Evolutionary conservation across 176 grass and related monocot genomes (phyloP).

Genomic region (Paspalum vaginatum): DNA sequence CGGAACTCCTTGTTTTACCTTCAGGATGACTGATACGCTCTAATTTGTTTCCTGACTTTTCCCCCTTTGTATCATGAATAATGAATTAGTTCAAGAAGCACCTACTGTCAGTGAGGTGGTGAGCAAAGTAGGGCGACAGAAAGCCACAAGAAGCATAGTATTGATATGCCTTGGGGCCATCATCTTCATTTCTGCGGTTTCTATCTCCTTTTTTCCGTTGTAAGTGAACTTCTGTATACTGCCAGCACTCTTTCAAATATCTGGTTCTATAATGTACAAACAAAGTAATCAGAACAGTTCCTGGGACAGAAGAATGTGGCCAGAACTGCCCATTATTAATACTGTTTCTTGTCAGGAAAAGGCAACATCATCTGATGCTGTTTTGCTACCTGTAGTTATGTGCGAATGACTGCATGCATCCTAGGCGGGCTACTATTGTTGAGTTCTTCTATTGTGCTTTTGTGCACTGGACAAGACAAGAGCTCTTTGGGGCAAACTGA

Average conservation of each 20-base stretch:
- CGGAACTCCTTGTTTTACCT: neutral
- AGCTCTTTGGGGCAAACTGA: constrained; percentile 40
- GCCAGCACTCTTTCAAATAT: neutral
- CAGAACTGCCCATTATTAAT: neutral
- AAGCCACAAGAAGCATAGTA: constrained; percentile 59
- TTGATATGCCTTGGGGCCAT: constrained; percentile 56
- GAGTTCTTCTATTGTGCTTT: constrained; percentile 44
- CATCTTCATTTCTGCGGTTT: constrained; percentile 54
- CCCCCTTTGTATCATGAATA: neutral
- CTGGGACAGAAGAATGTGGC: neutral
- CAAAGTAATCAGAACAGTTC: neutral
- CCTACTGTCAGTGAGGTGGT: constrained; percentile 20
- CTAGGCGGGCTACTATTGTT: constrained; percentile 51
- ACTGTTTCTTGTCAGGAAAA: neutral
- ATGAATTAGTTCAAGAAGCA: constrained; percentile 36
- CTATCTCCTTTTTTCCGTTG: constrained; percentile 60
- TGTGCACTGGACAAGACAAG: constrained; percentile 54
- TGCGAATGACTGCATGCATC: constrained; percentile 36
- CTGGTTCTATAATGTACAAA: constrained; percentile 25
- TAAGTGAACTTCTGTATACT: constrained; percentile 49
- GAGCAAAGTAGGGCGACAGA: constrained; percentile 56
- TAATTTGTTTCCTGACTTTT: neutral
- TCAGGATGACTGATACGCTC: constrained; percentile 21
- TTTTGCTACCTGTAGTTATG: constrained; percentile 42
- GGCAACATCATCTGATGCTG: neutral